Conservation (phyloP, 225 moss, liverwort and hornwort species). For the Thuidium tamariscinum region DNA sequence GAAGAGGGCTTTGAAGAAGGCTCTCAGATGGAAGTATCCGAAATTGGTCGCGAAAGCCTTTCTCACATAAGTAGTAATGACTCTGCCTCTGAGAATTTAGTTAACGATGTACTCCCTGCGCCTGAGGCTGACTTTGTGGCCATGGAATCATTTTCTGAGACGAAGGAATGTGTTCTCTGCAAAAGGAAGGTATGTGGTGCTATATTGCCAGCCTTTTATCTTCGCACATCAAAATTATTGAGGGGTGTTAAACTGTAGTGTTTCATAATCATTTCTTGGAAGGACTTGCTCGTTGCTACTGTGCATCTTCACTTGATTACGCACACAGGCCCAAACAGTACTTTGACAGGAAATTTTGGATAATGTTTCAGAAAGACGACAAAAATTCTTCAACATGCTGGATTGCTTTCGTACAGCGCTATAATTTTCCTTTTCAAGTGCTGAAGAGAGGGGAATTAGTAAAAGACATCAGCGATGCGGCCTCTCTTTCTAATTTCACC, state of each 20-base stretch:
- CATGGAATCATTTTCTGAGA: conserved; percentile 12
- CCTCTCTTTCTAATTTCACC: neutral
- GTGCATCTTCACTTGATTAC: neutral
- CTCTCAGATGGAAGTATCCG: neutral
- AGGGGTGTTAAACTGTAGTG: neutral
- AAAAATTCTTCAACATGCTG: conserved; percentile 77
- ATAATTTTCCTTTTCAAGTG: conserved; percentile 62
- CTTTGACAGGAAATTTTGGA: neutral
- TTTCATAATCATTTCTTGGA: neutral
- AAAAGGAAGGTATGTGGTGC: conserved; percentile 48
- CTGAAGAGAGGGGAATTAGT: conserved; percentile 6
- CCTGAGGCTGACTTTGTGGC: conserved; percentile 1
- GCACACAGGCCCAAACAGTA: neutral
- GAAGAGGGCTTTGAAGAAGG: conserved; percentile 11
- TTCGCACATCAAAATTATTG: neutral
- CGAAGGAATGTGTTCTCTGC: conserved; percentile 81
- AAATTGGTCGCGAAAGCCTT: neutral
- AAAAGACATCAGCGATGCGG: neutral
- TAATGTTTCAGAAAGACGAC: conserved; percentile 62
- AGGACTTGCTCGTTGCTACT: neutral
- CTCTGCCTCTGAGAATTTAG: neutral
- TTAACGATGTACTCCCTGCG: neutral
- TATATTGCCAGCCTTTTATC: neutral
- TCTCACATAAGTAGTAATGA: neutral
- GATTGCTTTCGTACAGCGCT: conserved; percentile 87